Base-by-base conservation (phyloP, 768 basidiomycete species). In the Boletus barrowsii region DNA sequence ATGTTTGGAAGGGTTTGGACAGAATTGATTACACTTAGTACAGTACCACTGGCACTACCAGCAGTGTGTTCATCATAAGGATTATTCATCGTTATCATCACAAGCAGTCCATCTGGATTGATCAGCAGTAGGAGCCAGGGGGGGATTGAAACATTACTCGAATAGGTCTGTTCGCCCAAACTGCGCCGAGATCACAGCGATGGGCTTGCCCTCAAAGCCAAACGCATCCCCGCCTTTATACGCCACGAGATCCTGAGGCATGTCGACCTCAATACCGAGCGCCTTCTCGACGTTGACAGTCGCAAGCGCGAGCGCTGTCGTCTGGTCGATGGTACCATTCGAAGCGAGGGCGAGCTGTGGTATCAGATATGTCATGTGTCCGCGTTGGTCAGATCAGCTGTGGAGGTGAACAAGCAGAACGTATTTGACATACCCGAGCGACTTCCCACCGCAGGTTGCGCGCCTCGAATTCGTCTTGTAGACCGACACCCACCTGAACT, bases 401-500 rank as follows among this genome's bases (percentile, higher is more conserved):
- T 13, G 10, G 13, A n/a, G 11, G 4, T 20, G 22, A 15, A 14
- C 6, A 7, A 20, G n/a, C 13, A n/a, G 10, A 42, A 17, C 4
- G 15, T 9, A 10, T 47, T n/a, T 22, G 33, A 65, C 67, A 3
- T 56, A 77, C 76, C 71, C 72, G 73, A 52, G 70, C 73, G 7
- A 72, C 55, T 55, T 77, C 73, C 51, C 74, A 73, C 0, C 76
- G 68, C 8, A 72, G 66, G 47, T 73, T 64, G 29, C 63, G 67
- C 0, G 66, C 71, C n/a, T 69, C 64, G 43, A 63, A 61, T 20
- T 58, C 69, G 9, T 75, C 69, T n/a, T 40, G 45, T 4, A 78
- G 55, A 18, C 84, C 87, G 18, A 89, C 63, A 0, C 76, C 86
- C 9, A 87, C 81, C 18, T 82, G 82, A 3, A 94, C 83, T 7